Evolutionary conservation across 371 early-diverging fungal genomes (phyloP), one percentile per base, ranked within the genome.

Genomic region (Mucor indicus): DNA sequence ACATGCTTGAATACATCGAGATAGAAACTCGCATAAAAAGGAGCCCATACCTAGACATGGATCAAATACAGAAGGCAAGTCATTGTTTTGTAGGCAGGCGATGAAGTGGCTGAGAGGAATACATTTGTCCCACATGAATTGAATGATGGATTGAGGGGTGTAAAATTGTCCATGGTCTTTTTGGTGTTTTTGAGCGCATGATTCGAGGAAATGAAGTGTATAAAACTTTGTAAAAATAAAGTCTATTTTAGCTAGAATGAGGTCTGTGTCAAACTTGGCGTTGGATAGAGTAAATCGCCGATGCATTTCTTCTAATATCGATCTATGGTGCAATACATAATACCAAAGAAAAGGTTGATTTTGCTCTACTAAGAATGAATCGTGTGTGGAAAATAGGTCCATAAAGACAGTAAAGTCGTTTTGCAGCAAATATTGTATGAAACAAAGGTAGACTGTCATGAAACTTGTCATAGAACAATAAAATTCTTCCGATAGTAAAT

Each of bases 111-210:
- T 20, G 12, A 45, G 8, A n/a, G 39, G 22, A 11, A 46, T 41
- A 13, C 53, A 53, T 31, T 66, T 50, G 29, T 58, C 60, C 84
- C 84, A 84, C 84, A 84, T 84, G 36, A 82, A 84, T 11, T 65
- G 58, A 11, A 84, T 77, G 7, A 82, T 72, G 6, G 61, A 57
- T n/a, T 74, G 67, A 8, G 84, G 84, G 17, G 84, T 82, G 53
- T 84, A 84, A 44, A 77, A 84, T 48, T 84, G 84, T 1, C 82
- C 84, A 38, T 84, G 82, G 23, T 84, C 82, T 29, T 81, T 81
- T 57, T 79, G 84, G 31, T 84, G 81, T 25, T 79, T 69, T 40
- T 75, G 75, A 8, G 73, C 81, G 1, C 69, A 61, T 7, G 69
- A 52, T 19, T 77, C 70, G 11, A 83, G 53, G 38, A 81, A 69